Percentiles rank a stretch among this genome's conserved stretches.
Evolutionary conservation across 371 early-diverging fungal genomes (phyloP).

Genomic region (Syncephalastrum contaminatum): DNA sequence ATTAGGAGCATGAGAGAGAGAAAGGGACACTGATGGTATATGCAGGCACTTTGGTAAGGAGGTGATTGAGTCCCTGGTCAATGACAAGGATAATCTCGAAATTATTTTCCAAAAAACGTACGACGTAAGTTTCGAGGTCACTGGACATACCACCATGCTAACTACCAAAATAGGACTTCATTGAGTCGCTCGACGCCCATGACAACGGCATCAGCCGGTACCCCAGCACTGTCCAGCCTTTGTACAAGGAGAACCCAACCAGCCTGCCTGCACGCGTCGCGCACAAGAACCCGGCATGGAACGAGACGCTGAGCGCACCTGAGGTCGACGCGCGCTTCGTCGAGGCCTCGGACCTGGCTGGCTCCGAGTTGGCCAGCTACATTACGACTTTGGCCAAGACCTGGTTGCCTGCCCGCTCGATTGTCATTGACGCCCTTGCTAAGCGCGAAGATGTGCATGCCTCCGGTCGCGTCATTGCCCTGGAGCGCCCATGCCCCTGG

Average conservation of each 20-base stretch:
- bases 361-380: conserved; percentile 69
- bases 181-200: conserved; percentile 74
- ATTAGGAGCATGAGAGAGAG: conserved; percentile 10
- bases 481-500: conserved; percentile 90
- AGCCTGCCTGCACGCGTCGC: conserved; percentile 77
- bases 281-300: conserved; percentile 93
- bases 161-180: conserved; percentile 46
- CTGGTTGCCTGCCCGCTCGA: conserved; percentile 89
- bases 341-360: conserved; percentile 76
- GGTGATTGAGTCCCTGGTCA: conserved; percentile 69
- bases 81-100: conserved; percentile 53
- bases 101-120: conserved; percentile 80
- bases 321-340: conserved; percentile 69
- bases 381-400: conserved; percentile 65
- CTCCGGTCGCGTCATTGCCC: conserved; percentile 79
- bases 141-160: neutral
- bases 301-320: conserved; percentile 68
- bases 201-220: conserved; percentile 94
- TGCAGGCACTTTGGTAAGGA: conserved; percentile 82
- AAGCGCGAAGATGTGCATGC: conserved; percentile 60
- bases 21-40: conserved; percentile 2
- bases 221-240: conserved; percentile 73
- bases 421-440: conserved; percentile 74
- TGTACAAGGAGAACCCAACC: conserved; percentile 80
- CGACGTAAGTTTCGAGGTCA: conserved; percentile 42